Conservation (phyloP, 768 basidiomycete species). For the Lentinus brumalis region DNA sequence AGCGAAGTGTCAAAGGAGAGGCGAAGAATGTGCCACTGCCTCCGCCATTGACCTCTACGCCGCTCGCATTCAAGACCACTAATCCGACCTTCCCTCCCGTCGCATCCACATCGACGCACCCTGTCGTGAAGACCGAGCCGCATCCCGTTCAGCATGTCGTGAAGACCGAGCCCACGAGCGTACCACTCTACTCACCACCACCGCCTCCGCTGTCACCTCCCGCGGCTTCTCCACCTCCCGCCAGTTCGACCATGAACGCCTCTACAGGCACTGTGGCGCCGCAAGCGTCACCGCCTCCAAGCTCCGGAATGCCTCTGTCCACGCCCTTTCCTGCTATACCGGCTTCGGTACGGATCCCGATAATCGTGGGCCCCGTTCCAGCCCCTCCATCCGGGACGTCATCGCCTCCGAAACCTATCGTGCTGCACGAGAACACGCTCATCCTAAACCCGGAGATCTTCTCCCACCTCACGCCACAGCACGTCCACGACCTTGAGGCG, state of each 20-base stretch:
- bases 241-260: neutral
- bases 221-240: conserved; percentile 9
- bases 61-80: conserved; percentile 51
- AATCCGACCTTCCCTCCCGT: neutral
- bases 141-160: conserved; percentile 9
- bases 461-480: conserved; percentile 69
- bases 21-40: conserved; percentile 58
- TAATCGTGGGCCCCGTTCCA: conserved; percentile 73
- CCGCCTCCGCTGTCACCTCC: conserved; percentile 8
- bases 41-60: conserved; percentile 69
- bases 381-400: conserved; percentile 43
- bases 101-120: conserved; percentile 6
- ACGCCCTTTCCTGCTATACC: conserved; percentile 35
- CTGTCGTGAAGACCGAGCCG: too few relatives aligned
- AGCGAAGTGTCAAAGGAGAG: conserved; percentile 70
- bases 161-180: conserved; percentile 26
- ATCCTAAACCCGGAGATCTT: conserved; percentile 88
- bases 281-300: conserved; percentile 24
- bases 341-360: conserved; percentile 66
- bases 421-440: conserved; percentile 81
- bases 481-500: conserved; percentile 73
- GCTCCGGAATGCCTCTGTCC: conserved; percentile 21
- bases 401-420: conserved; percentile 57
- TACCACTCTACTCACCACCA: conserved; percentile 12
- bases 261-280: neutral